Evolutionary conservation across 23 red algal species (phyloP).

Genomic region (Gracilaria domingensis): DNA sequence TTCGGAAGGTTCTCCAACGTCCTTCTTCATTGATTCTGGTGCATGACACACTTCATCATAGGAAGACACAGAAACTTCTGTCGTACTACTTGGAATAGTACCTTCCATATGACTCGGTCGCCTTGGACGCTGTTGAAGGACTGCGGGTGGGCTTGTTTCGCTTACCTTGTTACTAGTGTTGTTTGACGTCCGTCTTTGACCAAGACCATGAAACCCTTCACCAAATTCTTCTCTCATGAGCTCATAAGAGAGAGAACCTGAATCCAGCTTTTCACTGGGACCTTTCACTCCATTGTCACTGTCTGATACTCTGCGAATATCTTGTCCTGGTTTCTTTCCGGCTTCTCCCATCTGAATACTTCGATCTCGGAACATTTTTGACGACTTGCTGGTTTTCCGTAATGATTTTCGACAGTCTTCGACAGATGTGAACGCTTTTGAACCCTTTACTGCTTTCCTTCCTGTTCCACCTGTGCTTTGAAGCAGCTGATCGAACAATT

Average conservation of each 20-base stretch:
- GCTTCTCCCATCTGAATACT: not conserved
- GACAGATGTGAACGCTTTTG: conserved; percentile 28
- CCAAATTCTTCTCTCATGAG: conserved; percentile 21
- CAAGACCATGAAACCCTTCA: not conserved
- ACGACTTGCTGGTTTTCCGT: not conserved
- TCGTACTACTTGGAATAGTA: not conserved
- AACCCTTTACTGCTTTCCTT: conserved; percentile 49
- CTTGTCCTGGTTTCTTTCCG: not conserved
- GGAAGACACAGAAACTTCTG: not conserved
- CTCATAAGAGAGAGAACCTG: not conserved
- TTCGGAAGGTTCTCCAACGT: not conserved
- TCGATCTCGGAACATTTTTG: not conserved
- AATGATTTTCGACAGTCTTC: too few relatives aligned
- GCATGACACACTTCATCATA: not conserved
- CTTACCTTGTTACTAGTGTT: not conserved
- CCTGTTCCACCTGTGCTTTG: conserved; percentile 36
- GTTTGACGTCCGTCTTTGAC: not conserved
- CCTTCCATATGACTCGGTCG: not conserved
- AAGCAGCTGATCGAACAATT: conserved; percentile 49
- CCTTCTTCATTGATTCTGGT: not conserved
- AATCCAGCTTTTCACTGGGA: not conserved
- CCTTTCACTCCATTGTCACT: not conserved
- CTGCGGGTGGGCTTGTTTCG: not conserved
- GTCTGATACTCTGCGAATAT: not conserved
- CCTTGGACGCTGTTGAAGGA: not conserved